These are phyloP conservation scores for Aspergillus bertholletiae DNA, from an alignment of 495 filamentous ascomycete genomes.

Conservation along the genomic window DNA sequence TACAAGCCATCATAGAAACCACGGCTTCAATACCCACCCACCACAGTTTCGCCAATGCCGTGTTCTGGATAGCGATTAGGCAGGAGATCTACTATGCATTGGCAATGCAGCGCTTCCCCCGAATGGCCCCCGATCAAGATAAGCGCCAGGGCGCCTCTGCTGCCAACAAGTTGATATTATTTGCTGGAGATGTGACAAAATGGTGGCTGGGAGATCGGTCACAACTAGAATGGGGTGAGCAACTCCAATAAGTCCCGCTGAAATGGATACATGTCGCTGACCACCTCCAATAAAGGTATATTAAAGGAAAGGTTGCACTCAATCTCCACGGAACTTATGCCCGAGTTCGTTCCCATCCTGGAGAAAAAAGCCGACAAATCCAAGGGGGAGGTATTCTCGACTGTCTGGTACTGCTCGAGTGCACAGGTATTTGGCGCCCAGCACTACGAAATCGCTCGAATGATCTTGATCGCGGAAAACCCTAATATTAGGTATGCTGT, in stretches of 20 bases:
- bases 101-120: slow-evolving; percentile 14
- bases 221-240: slow-evolving; percentile 15
- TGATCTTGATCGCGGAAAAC: slow-evolving; percentile 24
- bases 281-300: no score
- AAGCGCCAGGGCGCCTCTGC: slow-evolving; percentile 11
- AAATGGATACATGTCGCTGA: neutral
- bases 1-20: slow-evolving; percentile 22
- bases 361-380: slow-evolving; percentile 14
- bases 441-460: slow-evolving; percentile 20
- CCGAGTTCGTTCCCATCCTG: slow-evolving; percentile 20
- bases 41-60: slow-evolving; percentile 19
- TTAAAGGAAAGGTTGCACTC: neutral
- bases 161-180: slow-evolving; percentile 22
- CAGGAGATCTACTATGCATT: slow-evolving; percentile 27
- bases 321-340: slow-evolving; percentile 7
- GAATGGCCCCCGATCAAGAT: slow-evolving; percentile 10
- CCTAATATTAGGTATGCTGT: slow-evolving; percentile 22
- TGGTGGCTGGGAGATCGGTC: slow-evolving; percentile 21
- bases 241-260: neutral
- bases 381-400: slow-evolving; percentile 25
- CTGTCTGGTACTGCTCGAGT: slow-evolving; percentile 22
- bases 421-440: slow-evolving; percentile 21
- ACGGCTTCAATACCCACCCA: slow-evolving; percentile 18
- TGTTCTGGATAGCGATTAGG: slow-evolving; percentile 25
- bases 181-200: slow-evolving; percentile 21